Base-by-base conservation (phyloP, 2,329 filamentous ascomycete species). In the Phoma herbarum region DNA sequence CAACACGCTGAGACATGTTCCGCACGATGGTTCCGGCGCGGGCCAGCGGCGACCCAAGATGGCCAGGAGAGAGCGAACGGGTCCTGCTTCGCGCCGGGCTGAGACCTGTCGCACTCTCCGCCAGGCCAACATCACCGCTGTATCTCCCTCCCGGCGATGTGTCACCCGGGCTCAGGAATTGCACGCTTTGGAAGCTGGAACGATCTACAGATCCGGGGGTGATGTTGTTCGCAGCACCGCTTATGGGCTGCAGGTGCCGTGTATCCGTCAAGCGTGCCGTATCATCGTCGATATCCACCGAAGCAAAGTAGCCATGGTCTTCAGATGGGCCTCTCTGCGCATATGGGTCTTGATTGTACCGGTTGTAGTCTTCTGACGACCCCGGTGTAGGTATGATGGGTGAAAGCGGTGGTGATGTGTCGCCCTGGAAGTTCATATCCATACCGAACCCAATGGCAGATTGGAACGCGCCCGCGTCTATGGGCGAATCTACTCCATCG, bases 1-100 rank as follows among this genome's bases (percentile, higher is more conserved):
- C 95, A 55, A 99, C 93, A 81, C 95, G 92, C 80, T 97, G 93
- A 29, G 96, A 98, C 88, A 99, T 96, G 66, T 87, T 88, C 63
- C 82, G 77, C 72, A 84, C 73, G 71, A 85, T 81, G 59, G 81
- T 83, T 23, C 81, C 79, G 37, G 82, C 83, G 55, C 83, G 75
- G 44, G 78, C 75, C 45, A 85, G 73, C 22, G 82, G 79, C 37
- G 81, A 83, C 35, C 78, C 79, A 16, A 76, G 72, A 18, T 75
- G 72, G 35, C 77, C 75, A 12, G 81, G 79, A 43, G 82, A 83
- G 18, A 82, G 71, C 8, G 81, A 83, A 44, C 80, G 74, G 56
- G 79, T 77, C 86, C 82, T 65, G 79, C 86, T 71, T 46, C 62
- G 62, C 4, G 75, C 72, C 16, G 70, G 66, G 35, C 71, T 67